These are phyloP conservation scores for Blepharisma undulans DNA, from an alignment of 169 alveolate species.

Conservation along the genomic window DNA sequence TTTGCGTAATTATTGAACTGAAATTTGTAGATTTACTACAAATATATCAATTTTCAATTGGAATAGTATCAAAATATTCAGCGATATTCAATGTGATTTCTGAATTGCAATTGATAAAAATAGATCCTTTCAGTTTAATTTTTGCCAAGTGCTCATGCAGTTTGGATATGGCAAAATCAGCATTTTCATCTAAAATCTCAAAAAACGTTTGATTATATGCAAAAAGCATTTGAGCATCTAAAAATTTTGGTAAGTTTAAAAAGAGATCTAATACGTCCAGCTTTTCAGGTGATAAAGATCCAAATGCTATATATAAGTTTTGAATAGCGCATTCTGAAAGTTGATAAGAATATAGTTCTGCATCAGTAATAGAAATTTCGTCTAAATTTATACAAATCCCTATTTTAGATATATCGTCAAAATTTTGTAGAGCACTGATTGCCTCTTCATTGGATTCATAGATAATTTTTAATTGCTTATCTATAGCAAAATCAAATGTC, in stretches of 20 bases:
- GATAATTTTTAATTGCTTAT: not conserved
- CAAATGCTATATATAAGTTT: not conserved
- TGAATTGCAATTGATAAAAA: not conserved
- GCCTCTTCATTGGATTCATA: not conserved
- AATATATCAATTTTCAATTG: not conserved
- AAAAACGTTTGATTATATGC: not conserved
- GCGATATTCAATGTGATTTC: not conserved
- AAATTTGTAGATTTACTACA: not conserved
- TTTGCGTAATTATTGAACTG: not conserved
- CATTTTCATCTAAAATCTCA: not conserved
- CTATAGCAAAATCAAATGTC: not conserved
- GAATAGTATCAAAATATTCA: not conserved
- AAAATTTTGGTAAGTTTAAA: not conserved
- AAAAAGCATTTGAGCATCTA: too few species aligned
- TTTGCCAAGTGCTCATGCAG: not conserved
- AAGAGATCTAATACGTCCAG: not conserved
- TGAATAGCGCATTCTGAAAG: not conserved
- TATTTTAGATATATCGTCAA: not conserved
- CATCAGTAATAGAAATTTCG: not conserved
- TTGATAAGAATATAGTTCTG: not conserved
- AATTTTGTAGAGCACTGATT: not conserved
- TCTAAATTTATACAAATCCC: not conserved
- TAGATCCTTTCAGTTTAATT: not conserved
- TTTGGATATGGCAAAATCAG: not conserved
- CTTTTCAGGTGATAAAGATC: not conserved